These are phyloP conservation scores for Microsporum ferrugineum DNA, from an alignment of 2,329 filamentous ascomycete genomes.

Conservation along the genomic window DNA sequence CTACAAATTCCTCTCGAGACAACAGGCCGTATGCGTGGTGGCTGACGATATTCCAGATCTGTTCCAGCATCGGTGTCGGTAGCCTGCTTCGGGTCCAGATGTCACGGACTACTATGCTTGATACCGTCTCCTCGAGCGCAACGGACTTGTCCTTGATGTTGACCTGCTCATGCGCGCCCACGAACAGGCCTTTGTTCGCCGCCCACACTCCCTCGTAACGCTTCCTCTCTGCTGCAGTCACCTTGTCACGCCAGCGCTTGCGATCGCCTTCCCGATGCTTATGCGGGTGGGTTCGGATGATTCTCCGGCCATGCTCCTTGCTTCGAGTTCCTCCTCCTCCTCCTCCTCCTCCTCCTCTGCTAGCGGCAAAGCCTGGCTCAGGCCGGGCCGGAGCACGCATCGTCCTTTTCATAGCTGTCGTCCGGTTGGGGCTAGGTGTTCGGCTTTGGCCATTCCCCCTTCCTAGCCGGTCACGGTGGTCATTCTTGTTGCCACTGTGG, in stretches of 20 bases:
- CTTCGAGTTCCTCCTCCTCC: constrained; percentile 16
- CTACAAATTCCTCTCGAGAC: constrained; percentile 38
- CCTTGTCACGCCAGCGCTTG: constrained; percentile 34
- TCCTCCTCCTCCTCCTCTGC: not conserved
- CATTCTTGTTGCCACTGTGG: not conserved
- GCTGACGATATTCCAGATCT: constrained; percentile 39
- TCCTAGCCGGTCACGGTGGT: not conserved
- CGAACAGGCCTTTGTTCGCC: constrained; percentile 33
- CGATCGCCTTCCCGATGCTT: constrained; percentile 40
- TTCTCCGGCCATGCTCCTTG: constrained; percentile 19
- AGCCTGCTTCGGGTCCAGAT: constrained; percentile 40
- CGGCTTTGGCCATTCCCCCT: not conserved
- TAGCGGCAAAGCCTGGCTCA: constrained; percentile 14
- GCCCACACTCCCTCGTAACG: constrained; percentile 42
- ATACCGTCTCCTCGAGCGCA: constrained; percentile 29
- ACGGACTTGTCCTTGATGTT: constrained; percentile 16
- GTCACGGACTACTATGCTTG: constrained; percentile 38
- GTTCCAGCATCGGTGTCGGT: constrained; percentile 27
- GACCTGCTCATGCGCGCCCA: constrained; percentile 6
- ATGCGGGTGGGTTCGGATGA: constrained; percentile 36
- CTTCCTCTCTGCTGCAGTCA: constrained; percentile 37
- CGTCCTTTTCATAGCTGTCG: constrained; percentile 29
- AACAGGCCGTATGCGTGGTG: constrained; percentile 28
- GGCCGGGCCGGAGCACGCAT: constrained; percentile 30
- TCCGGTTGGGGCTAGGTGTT: constrained; percentile 25